Percentiles rank a stretch among this genome's conserved stretches.
phyloP scores from a whole-genome alignment of 441 rosid genomes.

The Corymbia calophylla region DNA sequence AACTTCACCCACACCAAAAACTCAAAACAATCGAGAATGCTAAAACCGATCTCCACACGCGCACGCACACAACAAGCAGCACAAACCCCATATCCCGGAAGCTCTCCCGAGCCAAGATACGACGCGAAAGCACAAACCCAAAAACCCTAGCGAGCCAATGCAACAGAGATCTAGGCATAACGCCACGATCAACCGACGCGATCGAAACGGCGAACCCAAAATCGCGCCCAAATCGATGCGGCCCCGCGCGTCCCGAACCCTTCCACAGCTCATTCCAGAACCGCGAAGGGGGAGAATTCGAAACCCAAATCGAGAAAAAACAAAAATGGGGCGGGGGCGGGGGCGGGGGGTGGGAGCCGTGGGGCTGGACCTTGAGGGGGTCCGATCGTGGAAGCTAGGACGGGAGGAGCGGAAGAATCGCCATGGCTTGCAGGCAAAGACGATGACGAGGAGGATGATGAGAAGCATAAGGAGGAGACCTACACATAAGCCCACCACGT shows the following conservation, averaged over 20 bases:
- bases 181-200: background rate
- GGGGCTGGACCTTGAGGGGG: conserved; percentile 33
- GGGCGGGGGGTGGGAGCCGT: no score
- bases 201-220: background rate
- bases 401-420: conserved; percentile 42
- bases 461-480: conserved; percentile 54
- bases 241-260: background rate
- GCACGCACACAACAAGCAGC: background rate
- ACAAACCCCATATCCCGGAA: background rate
- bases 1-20: background rate
- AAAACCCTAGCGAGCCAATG: background rate
- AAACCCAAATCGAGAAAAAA: background rate
- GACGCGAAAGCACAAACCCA: background rate
- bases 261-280: background rate
- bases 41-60: background rate
- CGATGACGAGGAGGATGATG: conserved; percentile 51
- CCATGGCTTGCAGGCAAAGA: conserved; percentile 87
- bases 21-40: background rate
- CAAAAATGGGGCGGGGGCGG: background rate
- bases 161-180: background rate
- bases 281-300: background rate
- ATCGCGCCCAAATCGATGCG: background rate
- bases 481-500: background rate
- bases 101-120: background rate
- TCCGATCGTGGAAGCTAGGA: conserved; percentile 20